Evolutionary conservation across 345 rosid species (phyloP).

Genomic region (Acer campestre): DNA sequence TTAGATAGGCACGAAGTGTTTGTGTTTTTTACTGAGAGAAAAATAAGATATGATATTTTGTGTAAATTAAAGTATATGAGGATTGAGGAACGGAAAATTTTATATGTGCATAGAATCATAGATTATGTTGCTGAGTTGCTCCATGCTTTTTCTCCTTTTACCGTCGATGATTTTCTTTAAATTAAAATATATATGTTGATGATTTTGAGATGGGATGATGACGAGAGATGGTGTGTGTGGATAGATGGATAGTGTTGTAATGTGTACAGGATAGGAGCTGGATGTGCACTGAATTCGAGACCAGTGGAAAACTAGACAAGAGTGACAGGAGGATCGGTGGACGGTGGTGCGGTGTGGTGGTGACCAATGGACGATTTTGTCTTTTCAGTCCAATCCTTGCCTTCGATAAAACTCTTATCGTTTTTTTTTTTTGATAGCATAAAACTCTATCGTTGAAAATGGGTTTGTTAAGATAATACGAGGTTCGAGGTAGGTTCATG

Average conservation of each 20-base stretch:
- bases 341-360: not conserved
- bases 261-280: not conserved
- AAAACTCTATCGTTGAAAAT: too few species aligned
- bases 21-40: constrained; percentile 20
- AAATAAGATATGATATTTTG: not conserved
- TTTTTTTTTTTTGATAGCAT: too few species aligned
- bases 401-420: too few species aligned
- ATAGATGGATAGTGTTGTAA: not conserved
- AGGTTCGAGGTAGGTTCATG: too few species aligned
- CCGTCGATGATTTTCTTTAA: not conserved
- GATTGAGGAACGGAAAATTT: not conserved
- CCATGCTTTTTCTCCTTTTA: not conserved
- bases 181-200: not conserved
- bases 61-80: constrained; percentile 6
- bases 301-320: not conserved
- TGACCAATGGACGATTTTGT: too few species aligned
- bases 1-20: constrained; percentile 17
- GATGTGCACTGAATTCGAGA: not conserved
- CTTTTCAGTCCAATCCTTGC: too few species aligned
- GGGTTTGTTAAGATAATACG: too few species aligned
- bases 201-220: not conserved
- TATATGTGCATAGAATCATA: not conserved
- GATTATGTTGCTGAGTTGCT: not conserved
- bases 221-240: not conserved
- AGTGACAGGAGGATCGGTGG: not conserved